Conservation (phyloP, 2,329 filamentous ascomycete species). For the Phialemonium atrogriseum region DNA sequence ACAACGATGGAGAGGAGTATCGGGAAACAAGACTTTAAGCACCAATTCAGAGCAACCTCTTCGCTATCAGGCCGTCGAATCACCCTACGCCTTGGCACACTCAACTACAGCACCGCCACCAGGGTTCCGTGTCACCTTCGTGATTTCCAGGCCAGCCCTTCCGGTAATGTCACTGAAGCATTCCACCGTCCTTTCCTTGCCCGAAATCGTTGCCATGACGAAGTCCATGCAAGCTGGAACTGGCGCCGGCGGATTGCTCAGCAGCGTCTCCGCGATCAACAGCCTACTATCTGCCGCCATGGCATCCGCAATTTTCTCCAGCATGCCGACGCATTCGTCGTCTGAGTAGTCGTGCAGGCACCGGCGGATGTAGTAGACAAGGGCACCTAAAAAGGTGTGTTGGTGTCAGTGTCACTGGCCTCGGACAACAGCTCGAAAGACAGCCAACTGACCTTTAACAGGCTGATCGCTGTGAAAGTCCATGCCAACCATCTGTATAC, state of each 20-base stretch:
- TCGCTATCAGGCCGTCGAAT: no score
- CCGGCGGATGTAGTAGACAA: constrained; percentile 26
- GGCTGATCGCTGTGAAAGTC: constrained; percentile 25
- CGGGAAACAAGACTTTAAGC: no score
- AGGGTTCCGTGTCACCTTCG: no score
- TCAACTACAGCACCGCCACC: no score
- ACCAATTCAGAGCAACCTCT: no score
- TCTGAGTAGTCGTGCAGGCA: constrained; percentile 30
- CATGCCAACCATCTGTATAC: constrained; percentile 13
- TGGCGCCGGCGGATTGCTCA: constrained; percentile 9
- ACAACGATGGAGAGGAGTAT: no score
- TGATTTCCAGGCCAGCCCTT: no score
- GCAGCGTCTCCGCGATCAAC: constrained; percentile 15
- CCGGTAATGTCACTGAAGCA: no score
- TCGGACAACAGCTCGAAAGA: not conserved
- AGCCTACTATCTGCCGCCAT: constrained; percentile 19
- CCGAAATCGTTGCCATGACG: constrained; percentile 13
- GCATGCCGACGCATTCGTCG: constrained; percentile 20
- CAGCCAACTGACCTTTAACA: constrained; percentile 20
- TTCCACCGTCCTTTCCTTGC: constrained; percentile 20
- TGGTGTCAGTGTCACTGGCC: no score
- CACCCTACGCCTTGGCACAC: no score
- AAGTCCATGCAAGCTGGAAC: constrained; percentile 11
- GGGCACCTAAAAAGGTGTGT: constrained; percentile 17
- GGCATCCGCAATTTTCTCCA: constrained; percentile 19